Conservation (phyloP, 306 rosid genomes). For the Vachellia pachyceras region DNA sequence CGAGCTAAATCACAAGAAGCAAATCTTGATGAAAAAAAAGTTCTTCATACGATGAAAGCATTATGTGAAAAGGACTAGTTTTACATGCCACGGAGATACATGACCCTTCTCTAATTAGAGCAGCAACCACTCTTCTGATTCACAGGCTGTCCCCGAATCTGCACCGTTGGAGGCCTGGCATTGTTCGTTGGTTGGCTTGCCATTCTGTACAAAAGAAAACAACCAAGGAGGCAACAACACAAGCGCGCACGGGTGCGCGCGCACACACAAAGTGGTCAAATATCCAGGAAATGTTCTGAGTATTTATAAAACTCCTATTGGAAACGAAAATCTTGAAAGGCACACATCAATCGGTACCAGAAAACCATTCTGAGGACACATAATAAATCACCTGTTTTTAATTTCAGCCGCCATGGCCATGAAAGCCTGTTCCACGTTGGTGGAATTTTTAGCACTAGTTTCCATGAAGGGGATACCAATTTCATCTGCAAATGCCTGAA, state of each 20-base stretch:
- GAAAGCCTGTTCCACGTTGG: slow-evolving; percentile 80
- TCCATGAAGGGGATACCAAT: slow-evolving; percentile 85
- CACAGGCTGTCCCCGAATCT: slow-evolving; percentile 97
- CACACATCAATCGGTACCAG: background rate
- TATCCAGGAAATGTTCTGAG: background rate
- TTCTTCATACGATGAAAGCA: slow-evolving; percentile 52
- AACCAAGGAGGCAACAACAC: background rate
- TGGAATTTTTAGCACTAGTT: slow-evolving; percentile 79
- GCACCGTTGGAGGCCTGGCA: slow-evolving; percentile 94
- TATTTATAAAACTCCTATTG: slow-evolving; percentile 5
- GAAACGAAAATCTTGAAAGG: background rate
- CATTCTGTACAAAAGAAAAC: slow-evolving; percentile 68
- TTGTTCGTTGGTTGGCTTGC: slow-evolving; percentile 96
- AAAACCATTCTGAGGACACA: background rate
- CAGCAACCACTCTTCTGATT: slow-evolving; percentile 98
- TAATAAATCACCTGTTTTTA: slow-evolving; percentile 60
- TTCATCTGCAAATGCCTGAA: slow-evolving; percentile 82
- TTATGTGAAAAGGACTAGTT: slow-evolving; percentile 53
- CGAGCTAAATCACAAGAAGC: slow-evolving; percentile 56
- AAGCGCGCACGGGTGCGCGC: too few species aligned
- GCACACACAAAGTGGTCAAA: background rate
- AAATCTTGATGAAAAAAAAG: slow-evolving; percentile 54
- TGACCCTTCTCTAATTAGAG: slow-evolving; percentile 73
- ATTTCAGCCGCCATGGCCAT: slow-evolving; percentile 90
- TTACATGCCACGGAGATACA: slow-evolving; percentile 59